Evolutionary conservation across 345 rosid species (phyloP), one percentile per base, ranked within the genome.

Genomic region (Psidium guajava): DNA sequence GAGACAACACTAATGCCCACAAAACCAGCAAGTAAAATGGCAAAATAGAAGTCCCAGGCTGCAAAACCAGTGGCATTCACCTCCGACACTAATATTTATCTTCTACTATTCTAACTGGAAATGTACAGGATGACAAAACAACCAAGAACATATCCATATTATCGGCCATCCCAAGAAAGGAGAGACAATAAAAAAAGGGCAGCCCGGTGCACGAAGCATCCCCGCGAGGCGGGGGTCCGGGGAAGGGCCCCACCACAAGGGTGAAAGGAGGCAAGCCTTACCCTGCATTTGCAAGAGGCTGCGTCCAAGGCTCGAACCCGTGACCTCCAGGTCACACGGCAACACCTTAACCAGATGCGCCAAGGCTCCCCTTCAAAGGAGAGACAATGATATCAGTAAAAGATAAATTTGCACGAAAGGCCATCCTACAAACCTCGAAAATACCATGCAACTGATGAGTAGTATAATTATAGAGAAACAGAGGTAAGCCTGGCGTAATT

Each of bases 371-470:
- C n/a, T n/a, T n/a, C n/a, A 69, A 32, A 36, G 25, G 13, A 69
- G 77, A 69, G 47, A 69, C 77, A 69, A 6, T 69, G 77, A 69
- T 40, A 36, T 69, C 36, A 5, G 11, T 36, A 36, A 69, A 69
- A 20, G 40, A 61, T 28, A 14, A 69, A 69, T 69, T 36, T 69
- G 77, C 47, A 85, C 44, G 84, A 53, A 82, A 84, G 53, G 47
- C 55, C 14, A 22, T 28, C 75, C 55, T 81, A 91, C 91, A 87
- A 88, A 97, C 99, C 99, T 97, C 98, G 87, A 95, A 97, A 90
- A 97, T 96, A 61, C 98, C 99, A 90, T 97, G 99, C 87, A 97
- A 88, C 91, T 94, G 99, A 89, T 96, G 98, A 90, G 98, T 97
- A 18, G 99, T 96, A 90, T 97, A 97, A 82, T 97, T 96, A 87